Conservation (phyloP, 495 filamentous ascomycete species). For the Penicillium crystallinum region DNA sequence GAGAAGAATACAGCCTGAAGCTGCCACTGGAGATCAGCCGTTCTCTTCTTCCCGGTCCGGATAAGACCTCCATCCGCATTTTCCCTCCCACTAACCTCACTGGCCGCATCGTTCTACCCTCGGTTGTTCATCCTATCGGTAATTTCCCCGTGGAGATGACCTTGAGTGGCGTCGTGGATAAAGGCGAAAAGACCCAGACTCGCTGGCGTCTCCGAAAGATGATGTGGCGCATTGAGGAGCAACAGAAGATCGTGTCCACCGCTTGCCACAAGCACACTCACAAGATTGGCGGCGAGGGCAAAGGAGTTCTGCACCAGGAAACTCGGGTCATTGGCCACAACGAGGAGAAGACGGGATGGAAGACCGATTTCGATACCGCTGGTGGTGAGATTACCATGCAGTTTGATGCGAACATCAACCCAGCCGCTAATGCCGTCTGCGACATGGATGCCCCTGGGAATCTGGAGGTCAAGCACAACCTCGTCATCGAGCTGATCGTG, state of each 20-base stretch:
- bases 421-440: constrained; percentile 61
- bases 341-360: constrained; percentile 87
- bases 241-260: constrained; percentile 68
- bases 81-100: constrained; percentile 95
- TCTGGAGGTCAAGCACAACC: constrained; percentile 70
- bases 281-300: constrained; percentile 65
- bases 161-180: constrained; percentile 71
- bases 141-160: constrained; percentile 73
- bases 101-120: constrained; percentile 70
- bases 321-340: constrained; percentile 66
- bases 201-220: constrained; percentile 88
- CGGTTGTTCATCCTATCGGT: constrained; percentile 83
- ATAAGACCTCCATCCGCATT: constrained; percentile 73
- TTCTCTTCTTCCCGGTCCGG: constrained; percentile 68
- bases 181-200: constrained; percentile 54
- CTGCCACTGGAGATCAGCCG: constrained; percentile 67
- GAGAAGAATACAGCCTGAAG: constrained; percentile 61
- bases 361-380: constrained; percentile 72
- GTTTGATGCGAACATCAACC: constrained; percentile 65
- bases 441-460: constrained; percentile 76
- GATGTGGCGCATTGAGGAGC: constrained; percentile 90
- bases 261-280: constrained; percentile 74
- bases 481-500: constrained; percentile 91
- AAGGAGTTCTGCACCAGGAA: constrained; percentile 75
- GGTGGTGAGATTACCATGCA: constrained; percentile 78